Evolutionary conservation across 108 stramenopile genomes (phyloP).

Genomic region (Conticribra weissflogii): DNA sequence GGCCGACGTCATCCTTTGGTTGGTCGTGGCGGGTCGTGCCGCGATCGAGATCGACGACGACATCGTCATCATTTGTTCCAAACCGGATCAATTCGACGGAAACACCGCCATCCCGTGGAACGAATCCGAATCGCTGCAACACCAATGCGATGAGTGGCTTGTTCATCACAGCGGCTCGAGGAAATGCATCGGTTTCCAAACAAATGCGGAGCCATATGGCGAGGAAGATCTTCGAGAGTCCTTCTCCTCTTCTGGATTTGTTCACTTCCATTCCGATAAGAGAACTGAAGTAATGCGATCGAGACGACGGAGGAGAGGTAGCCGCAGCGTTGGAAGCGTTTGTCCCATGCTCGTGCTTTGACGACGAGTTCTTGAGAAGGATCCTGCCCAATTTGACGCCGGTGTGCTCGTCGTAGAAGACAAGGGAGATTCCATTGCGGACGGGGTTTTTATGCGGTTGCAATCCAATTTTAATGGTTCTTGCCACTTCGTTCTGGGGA

Average conservation of each 20-base stretch:
- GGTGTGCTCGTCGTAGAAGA: constrained; percentile 31
- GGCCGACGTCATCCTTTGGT: too few species aligned
- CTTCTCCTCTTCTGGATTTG: constrained; percentile 35
- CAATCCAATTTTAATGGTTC: constrained; percentile 35
- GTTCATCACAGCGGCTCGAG: constrained; percentile 51
- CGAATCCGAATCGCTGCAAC: constrained; percentile 43
- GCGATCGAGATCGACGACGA: too few species aligned
- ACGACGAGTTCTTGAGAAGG: constrained; percentile 39
- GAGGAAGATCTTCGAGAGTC: constrained; percentile 43
- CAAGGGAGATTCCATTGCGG: constrained; percentile 46
- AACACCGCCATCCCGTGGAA: constrained; percentile 41
- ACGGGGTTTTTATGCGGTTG: constrained; percentile 53
- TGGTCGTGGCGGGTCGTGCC: too few species aligned
- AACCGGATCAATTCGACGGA: constrained; percentile 37
- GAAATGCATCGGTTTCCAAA: constrained; percentile 35
- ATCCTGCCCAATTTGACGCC: constrained; percentile 43
- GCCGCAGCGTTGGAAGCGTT: background rate
- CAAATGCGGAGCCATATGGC: constrained; percentile 49
- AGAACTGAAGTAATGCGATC: constrained; percentile 28
- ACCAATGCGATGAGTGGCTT: constrained; percentile 48
- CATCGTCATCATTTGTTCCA: constrained; percentile 6
- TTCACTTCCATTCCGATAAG: constrained; percentile 51
- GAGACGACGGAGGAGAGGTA: background rate
- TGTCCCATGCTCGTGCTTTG: background rate
- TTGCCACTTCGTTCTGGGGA: background rate